A percentile compares a stretch with the other conserved stretches of the same genome.
These are phyloP conservation scores for Panellus pusillus DNA, from an alignment of 768 basidiomycete genomes.

Conservation along the genomic window DNA sequence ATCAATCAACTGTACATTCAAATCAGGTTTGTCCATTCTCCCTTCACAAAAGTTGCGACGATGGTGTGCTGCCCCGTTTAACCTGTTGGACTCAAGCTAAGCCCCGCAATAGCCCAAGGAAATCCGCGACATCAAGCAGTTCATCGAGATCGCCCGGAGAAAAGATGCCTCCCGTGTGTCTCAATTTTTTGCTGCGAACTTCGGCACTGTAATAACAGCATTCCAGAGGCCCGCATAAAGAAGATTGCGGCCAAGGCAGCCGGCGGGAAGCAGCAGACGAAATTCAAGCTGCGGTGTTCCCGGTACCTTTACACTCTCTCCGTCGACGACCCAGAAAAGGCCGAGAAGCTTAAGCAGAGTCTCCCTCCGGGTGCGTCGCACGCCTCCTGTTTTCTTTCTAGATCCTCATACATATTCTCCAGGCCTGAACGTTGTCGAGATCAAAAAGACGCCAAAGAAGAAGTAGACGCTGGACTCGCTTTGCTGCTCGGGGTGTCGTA, in stretches of 20 bases:
- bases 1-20: too few species aligned
- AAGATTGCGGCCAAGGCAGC: conserved; percentile 73
- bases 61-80: too few species aligned
- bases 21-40: too few species aligned
- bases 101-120: conserved; percentile 76
- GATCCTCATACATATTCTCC: not conserved
- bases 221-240: conserved; percentile 94
- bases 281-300: conserved; percentile 98
- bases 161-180: conserved; percentile 94
- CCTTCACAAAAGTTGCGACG: too few species aligned
- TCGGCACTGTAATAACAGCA: not conserved
- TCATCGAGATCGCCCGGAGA: conserved; percentile 95
- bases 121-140: conserved; percentile 97
- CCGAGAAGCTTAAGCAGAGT: conserved; percentile 94
- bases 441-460: conserved; percentile 70
- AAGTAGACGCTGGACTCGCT: conserved; percentile 49
- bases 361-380: conserved; percentile 82
- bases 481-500: conserved; percentile 23
- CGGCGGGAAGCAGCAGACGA: conserved; percentile 79
- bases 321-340: conserved; percentile 96
- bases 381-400: not conserved
- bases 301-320: conserved; percentile 97
- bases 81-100: too few species aligned
- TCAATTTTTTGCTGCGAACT: not conserved
- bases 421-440: conserved; percentile 75